Conservation (phyloP, 2,329 filamentous ascomycete species). For the Calonectria honghensis region DNA sequence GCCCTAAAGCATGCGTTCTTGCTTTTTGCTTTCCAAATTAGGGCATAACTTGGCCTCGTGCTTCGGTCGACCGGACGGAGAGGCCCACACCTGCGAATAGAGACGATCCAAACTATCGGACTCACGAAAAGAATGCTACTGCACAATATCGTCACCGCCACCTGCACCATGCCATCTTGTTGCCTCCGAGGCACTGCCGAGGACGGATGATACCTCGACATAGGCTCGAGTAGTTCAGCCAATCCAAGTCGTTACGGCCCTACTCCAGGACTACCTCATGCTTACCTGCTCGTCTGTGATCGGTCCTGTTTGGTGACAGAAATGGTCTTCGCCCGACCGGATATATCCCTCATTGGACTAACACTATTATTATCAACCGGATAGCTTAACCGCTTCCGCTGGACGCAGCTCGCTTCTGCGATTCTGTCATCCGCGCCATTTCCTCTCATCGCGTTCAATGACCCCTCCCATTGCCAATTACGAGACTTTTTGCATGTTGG, state of each 20-base stretch:
- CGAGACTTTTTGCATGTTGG: slow-evolving; percentile 51
- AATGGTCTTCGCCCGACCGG: slow-evolving; percentile 32
- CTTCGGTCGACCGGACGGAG: slow-evolving; percentile 7
- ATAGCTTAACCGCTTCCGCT: slow-evolving; percentile 39
- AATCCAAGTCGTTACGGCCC: slow-evolving; percentile 32
- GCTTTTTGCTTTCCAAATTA: slow-evolving; percentile 1
- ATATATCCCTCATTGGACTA: slow-evolving; percentile 42
- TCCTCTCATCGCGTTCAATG: slow-evolving; percentile 29
- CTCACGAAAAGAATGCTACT: slow-evolving; percentile 45
- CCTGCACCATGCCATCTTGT: slow-evolving; percentile 39
- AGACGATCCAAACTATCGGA: slow-evolving; percentile 31
- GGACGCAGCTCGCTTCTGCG: slow-evolving; percentile 38
- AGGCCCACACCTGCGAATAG: slow-evolving; percentile 18
- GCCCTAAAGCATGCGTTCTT: slow-evolving; percentile 13
- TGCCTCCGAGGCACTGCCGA: slow-evolving; percentile 53
- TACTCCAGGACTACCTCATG: slow-evolving; percentile 31
- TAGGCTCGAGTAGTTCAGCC: slow-evolving; percentile 40
- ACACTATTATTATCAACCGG: slow-evolving; percentile 43
- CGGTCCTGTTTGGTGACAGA: slow-evolving; percentile 27
- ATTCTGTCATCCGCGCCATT: slow-evolving; percentile 41
- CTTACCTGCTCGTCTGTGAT: slow-evolving; percentile 31
- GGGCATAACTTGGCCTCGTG: slow-evolving; percentile 12
- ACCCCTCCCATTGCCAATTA: slow-evolving; percentile 41
- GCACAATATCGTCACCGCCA: slow-evolving; percentile 45
- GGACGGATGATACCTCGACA: slow-evolving; percentile 48